These are phyloP conservation scores for Kandelia obovata DNA, from an alignment of 345 rosid species.

Conservation along the genomic window DNA sequence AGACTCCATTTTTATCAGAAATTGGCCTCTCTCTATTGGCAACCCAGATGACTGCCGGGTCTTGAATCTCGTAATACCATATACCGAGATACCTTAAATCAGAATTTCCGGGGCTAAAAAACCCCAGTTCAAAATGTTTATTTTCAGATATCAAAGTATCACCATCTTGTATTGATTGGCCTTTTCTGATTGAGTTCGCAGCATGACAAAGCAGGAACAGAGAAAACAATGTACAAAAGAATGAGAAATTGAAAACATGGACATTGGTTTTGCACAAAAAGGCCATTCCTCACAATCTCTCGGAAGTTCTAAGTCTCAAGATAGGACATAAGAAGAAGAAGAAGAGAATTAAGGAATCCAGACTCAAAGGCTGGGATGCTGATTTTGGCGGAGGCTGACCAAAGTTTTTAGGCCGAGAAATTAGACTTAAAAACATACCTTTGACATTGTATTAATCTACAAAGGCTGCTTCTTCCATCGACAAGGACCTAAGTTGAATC, in stretches of 20 bases:
- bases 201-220: slow-evolving; percentile 26
- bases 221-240: slow-evolving; percentile 22
- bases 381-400: slow-evolving; percentile 3
- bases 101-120: slow-evolving; percentile 50
- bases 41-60: slow-evolving; percentile 49
- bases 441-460: neutral
- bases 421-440: slow-evolving; percentile 7
- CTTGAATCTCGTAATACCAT: slow-evolving; percentile 46
- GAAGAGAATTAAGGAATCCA: no score
- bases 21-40: slow-evolving; percentile 64
- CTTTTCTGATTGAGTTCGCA: slow-evolving; percentile 31
- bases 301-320: neutral
- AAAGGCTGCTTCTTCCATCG: neutral
- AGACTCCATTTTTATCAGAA: slow-evolving; percentile 36
- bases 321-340: neutral
- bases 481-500: neutral
- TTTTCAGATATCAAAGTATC: slow-evolving; percentile 34
- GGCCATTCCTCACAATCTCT: slow-evolving; percentile 16
- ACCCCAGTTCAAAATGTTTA: slow-evolving; percentile 50
- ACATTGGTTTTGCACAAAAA: slow-evolving; percentile 10
- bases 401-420: slow-evolving; percentile 5
- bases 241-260: slow-evolving; percentile 15
- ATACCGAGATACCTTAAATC: slow-evolving; percentile 54
- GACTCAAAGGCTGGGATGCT: no score
- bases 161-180: slow-evolving; percentile 42